Percentiles rank a stretch among this genome's conserved stretches.
Evolutionary conservation across 2,329 filamentous ascomycete genomes (phyloP).

Genomic region (Aureobasidium namibiae): DNA sequence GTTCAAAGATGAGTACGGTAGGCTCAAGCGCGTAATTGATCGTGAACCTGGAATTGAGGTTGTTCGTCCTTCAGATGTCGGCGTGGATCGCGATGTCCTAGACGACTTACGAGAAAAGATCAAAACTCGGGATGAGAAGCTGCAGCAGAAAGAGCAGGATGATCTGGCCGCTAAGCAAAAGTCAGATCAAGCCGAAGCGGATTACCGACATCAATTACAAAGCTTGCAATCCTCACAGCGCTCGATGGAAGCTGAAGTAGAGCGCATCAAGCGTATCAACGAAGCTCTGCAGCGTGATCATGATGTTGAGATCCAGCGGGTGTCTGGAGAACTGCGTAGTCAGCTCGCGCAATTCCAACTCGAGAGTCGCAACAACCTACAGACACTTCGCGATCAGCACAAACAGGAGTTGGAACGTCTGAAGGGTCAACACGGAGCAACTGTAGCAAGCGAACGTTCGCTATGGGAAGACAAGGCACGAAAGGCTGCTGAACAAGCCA

Average conservation of each 20-base stretch:
- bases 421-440: constrained; percentile 28
- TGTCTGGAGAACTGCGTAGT: constrained; percentile 13
- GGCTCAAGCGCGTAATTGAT: constrained; percentile 76
- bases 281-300: constrained; percentile 64
- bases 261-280: constrained; percentile 56
- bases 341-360: constrained; percentile 48
- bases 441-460: constrained; percentile 26
- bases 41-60: constrained; percentile 84
- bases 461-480: constrained; percentile 17
- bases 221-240: constrained; percentile 15
- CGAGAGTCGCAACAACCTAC: constrained; percentile 20
- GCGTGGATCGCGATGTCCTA: constrained; percentile 87
- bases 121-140: constrained; percentile 58
- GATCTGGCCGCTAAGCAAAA: constrained; percentile 47
- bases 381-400: constrained; percentile 30
- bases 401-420: constrained; percentile 24
- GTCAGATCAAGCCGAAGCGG: constrained; percentile 63
- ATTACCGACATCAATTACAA: constrained; percentile 48
- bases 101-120: constrained; percentile 74
- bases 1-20: constrained; percentile 90
- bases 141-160: constrained; percentile 50
- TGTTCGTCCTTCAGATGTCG: constrained; percentile 68
- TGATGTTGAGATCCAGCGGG: constrained; percentile 38
- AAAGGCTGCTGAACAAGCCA: constrained; percentile 16
- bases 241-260: constrained; percentile 32